Evolutionary conservation across 2,329 filamentous ascomycete genomes (phyloP), one percentile per base, ranked within the genome.

Genomic region (Cladosporium sp.): DNA sequence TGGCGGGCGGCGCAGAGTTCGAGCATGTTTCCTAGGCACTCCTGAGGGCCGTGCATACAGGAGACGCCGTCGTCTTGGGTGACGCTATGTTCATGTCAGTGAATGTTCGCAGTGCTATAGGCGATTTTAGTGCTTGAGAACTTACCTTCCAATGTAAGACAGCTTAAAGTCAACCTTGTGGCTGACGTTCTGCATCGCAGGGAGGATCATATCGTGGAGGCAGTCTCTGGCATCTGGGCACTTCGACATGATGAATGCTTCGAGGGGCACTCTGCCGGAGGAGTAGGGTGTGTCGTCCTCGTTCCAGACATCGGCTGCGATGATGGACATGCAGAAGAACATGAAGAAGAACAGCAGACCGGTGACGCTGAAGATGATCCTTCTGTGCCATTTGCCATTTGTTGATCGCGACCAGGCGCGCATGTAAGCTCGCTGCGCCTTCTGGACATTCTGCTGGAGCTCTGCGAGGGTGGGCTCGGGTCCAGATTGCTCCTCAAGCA

Each of bases 201-300:
- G 95, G 18, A 98, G 80, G 28, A 99, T 85, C 72, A 99, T 81
- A 67, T 93, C 83, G 68, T 88, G 87, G 24, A 99, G 83, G 74
- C 94, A 97, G 75, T 92, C 90, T 77, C 85, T 86, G 2, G 95
- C 93, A 79, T 99, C 95, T 0, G 94, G 93, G 74, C 95, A 99
- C 84, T 98, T 97, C 80, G 68, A 78, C 90, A 98, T 99, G 73
- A 98, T 95, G 78, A 98, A 94, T 65, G 92, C 92, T 78, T 99
- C 95, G 2, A 99, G 80, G 4, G 92, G 91, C 4, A 98, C 90
- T 66, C 76, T 81, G 51, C 71, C 67, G 4, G 66, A 57, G 34
- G 65, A 54, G 57, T 67, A 69, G 2, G 64, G 59, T 18, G 36
- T 61, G 30, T 60, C 55, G 7, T 73, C 72, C 36, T 73, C 71